phyloP scores from a whole-genome alignment of 2,329 filamentous ascomycete genomes.

The Ambrosiella xylebori region DNA sequence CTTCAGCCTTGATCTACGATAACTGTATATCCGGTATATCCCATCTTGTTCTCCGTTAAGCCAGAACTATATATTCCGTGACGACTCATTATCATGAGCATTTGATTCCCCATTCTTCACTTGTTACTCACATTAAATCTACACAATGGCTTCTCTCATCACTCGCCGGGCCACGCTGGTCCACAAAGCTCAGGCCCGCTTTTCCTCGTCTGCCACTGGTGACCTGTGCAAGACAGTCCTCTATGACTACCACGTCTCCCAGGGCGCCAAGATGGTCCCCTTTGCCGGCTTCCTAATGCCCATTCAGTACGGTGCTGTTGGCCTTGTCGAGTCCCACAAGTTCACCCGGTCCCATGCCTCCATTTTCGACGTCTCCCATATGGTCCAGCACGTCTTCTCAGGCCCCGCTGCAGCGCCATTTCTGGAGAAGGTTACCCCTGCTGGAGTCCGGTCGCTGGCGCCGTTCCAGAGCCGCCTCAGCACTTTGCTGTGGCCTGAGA shows the following conservation, averaged over 20 bases:
- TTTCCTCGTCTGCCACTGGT: conserved; percentile 15
- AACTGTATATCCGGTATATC: neutral
- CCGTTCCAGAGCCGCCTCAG: conserved; percentile 63
- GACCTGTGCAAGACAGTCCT: conserved; percentile 49
- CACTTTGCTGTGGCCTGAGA: conserved; percentile 60
- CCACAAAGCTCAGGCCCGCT: conserved; percentile 8
- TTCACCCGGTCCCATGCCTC: conserved; percentile 81
- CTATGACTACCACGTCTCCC: conserved; percentile 58
- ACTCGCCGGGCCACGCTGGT: conserved; percentile 4
- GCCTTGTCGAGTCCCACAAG: conserved; percentile 68
- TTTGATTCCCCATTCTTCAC: neutral
- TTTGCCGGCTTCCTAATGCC: conserved; percentile 91
- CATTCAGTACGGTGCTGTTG: conserved; percentile 64
- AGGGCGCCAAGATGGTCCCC: conserved; percentile 88
- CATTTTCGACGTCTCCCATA: conserved; percentile 91
- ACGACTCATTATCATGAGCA: neutral
- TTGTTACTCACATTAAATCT: neutral
- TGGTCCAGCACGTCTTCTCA: conserved; percentile 78
- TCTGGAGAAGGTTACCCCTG: conserved; percentile 70
- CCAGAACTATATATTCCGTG: neutral
- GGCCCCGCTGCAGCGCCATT: conserved; percentile 68
- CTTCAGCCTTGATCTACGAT: neutral
- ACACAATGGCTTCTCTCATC: conserved; percentile 10
- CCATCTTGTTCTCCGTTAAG: neutral
- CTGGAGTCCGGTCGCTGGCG: conserved; percentile 45